phyloP scores from a whole-genome alignment of 23 red algal genomes.

The Pyropia yezoensis region DNA sequence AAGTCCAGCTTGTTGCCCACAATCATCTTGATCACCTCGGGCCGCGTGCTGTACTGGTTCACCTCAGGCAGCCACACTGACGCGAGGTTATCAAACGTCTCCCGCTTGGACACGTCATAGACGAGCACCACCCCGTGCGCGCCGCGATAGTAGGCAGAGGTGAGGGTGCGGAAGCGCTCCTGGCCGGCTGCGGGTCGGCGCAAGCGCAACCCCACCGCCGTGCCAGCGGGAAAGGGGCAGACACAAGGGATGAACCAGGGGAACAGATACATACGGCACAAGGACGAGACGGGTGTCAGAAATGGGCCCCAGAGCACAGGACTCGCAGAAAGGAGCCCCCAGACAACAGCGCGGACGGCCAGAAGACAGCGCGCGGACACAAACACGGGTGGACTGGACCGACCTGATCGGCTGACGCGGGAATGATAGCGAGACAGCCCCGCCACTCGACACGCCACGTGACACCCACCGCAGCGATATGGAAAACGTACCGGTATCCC shows the following conservation, averaged over 20 bases:
- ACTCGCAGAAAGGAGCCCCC: too few relatives aligned
- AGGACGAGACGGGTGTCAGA: too few relatives aligned
- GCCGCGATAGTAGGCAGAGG: constrained; percentile 75
- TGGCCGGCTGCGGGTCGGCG: constrained; percentile 39
- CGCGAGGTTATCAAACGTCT: constrained; percentile 48
- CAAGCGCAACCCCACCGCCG: not conserved
- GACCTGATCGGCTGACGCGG: too few relatives aligned
- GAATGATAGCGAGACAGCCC: too few relatives aligned
- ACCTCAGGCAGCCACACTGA: constrained; percentile 69
- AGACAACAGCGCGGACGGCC: too few relatives aligned
- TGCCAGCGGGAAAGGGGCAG: not conserved
- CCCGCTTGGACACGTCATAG: constrained; percentile 62
- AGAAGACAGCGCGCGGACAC: too few relatives aligned
- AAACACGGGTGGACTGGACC: too few relatives aligned
- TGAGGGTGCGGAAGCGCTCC: constrained; percentile 84
- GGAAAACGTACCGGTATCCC: constrained; percentile 68
- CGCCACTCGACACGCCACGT: too few relatives aligned
- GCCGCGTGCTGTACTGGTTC: constrained; percentile 48
- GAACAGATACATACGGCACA: too few relatives aligned
- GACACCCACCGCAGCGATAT: too few relatives aligned
- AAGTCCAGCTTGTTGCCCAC: constrained; percentile 90
- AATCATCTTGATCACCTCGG: constrained; percentile 50
- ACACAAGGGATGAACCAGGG: not conserved
- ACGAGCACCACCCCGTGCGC: constrained; percentile 78
- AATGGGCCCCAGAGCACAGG: too few relatives aligned